phyloP scores from a whole-genome alignment of 768 basidiomycete genomes.

The Rhizopogon vesiculosus region DNA sequence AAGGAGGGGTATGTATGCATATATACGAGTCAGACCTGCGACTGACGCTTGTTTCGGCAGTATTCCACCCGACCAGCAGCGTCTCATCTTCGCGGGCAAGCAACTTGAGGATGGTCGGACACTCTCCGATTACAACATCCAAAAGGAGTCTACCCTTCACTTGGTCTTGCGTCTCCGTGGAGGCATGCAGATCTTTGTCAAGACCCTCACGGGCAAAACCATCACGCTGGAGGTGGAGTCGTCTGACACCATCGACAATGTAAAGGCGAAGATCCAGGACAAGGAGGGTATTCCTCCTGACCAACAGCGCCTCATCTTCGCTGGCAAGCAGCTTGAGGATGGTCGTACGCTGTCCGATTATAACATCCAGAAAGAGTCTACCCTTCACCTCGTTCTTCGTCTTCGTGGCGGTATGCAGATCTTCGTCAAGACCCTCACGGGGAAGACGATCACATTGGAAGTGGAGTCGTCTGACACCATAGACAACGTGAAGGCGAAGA shows the following conservation, averaged over 20 bases:
- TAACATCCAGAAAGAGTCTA: conserved; percentile 88
- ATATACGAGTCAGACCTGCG: accelerated
- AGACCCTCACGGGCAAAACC: conserved; percentile 85
- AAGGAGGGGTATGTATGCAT: conserved; percentile 67
- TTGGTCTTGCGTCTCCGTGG: conserved; percentile 91
- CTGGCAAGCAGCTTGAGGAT: conserved; percentile 90
- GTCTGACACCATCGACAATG: conserved; percentile 83
- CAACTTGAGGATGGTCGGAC: conserved; percentile 96
- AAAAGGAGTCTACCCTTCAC: conserved; percentile 96
- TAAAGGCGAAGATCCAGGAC: conserved; percentile 91
- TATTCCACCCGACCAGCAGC: conserved; percentile 72
- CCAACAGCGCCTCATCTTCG: conserved; percentile 88
- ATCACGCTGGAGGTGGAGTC: conserved; percentile 92
- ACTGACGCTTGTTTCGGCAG: not conserved
- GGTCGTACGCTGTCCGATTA: conserved; percentile 89
- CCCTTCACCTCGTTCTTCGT: conserved; percentile 69
- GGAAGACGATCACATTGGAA: conserved; percentile 91
- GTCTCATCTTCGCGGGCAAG: conserved; percentile 95
- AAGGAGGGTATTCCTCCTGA: conserved; percentile 89
- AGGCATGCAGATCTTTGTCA: conserved; percentile 84
- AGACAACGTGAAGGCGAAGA: conserved; percentile 86
- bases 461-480: conserved; percentile 94
- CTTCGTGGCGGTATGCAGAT: conserved; percentile 91
- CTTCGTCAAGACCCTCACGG: conserved; percentile 83
- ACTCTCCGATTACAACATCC: conserved; percentile 89